Base-by-base conservation (phyloP, 176 grass and related monocot species). In the Miscanthus lutarioriparius region DNA sequence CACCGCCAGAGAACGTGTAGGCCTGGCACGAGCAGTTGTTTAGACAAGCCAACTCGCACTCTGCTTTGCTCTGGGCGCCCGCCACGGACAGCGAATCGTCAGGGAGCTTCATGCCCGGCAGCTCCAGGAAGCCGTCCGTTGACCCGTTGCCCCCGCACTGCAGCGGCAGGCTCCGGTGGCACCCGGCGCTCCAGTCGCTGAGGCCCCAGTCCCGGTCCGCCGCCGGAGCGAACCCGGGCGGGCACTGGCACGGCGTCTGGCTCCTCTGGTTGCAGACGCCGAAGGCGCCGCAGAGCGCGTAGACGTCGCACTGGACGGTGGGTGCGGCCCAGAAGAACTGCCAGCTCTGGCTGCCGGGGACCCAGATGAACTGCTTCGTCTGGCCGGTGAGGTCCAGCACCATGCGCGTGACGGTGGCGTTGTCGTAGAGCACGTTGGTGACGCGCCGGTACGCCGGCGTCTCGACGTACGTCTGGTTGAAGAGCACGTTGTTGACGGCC, bases 301-400 rank as follows among this genome's bases (percentile, higher is more conserved):
- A 90, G 8, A 49, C 78, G 48, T 86, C 72, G 59, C 83, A 86
- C 83, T 47, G 37, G 37, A 85, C 83, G 49, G 83, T 78, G 16
- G 88, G 88, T 48, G 75, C 72, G 2, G 79, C 66, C 72, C 78
- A 77, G 49, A 77, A 82, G n/a, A 86, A 16, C 2, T 64, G 7
- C 89, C 84, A 87, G 58, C 59, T 38, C 81, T 17, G 30, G 86
- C 44, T 33, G 1, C 4, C 27, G 13, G 36, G 15, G 7, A 73
- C 82, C 90, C 90, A 92, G 54, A 58, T 47, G 59, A 30, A 80
- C 30, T 75, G 72, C 78, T 86, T 89, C 2, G 37, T 77, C 64
- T 83, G 82, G 11, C 86, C 90, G 3, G 66, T 86, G 25, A 62
- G 54, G 63, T 92, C 90, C 15, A 92, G 0, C 44, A 92, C 84